Evolutionary conservation across 2,329 filamentous ascomycete genomes (phyloP).

Genomic region (Apiospora saccharicola): DNA sequence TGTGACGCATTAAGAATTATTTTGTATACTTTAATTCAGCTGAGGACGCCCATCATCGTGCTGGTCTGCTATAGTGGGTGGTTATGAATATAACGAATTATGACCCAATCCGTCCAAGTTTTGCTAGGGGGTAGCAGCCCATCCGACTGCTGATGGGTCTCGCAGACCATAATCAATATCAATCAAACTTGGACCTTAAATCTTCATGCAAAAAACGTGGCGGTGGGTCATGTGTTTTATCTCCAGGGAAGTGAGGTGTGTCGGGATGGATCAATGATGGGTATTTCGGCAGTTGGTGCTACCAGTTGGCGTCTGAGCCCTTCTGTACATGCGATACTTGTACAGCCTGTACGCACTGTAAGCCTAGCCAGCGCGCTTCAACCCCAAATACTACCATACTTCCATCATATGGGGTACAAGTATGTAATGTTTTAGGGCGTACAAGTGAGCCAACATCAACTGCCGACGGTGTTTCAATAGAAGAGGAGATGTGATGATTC

Average conservation of each 20-base stretch:
- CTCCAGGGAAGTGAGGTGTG: neutral
- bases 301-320: neutral
- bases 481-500: too few relatives aligned
- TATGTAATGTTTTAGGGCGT: neutral
- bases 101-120: neutral
- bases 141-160: neutral
- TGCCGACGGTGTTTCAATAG: too few relatives aligned
- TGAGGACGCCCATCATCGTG: neutral
- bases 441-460: neutral
- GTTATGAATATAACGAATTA: conserved; percentile 10
- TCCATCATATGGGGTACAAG: neutral
- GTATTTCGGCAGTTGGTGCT: conserved; percentile 2
- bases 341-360: neutral
- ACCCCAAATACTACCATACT: neutral
- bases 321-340: neutral
- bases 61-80: neutral
- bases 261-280: neutral
- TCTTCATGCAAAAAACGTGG: conserved; percentile 10
- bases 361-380: neutral
- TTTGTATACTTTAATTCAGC: neutral
- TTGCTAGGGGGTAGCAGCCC: neutral
- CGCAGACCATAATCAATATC: neutral
- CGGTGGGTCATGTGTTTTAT: neutral
- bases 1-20: neutral
- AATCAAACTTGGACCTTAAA: neutral